Evolutionary conservation across 169 alveolate species (phyloP).

Genomic region (Plasmodium blacklocki): DNA sequence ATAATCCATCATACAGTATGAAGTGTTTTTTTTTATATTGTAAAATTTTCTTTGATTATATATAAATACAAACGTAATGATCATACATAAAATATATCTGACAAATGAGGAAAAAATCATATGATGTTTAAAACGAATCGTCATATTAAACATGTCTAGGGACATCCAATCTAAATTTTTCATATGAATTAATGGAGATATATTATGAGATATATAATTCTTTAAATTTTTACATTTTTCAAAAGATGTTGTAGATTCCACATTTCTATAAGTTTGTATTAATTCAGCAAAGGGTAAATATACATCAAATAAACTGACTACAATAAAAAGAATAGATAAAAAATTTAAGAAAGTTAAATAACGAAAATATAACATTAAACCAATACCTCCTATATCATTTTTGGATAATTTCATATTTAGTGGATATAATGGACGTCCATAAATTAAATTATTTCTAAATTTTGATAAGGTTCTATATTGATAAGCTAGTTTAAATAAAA

Average conservation of each 20-base stretch:
- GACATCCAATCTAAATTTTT: conserved; percentile 43
- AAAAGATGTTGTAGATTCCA: conserved; percentile 34
- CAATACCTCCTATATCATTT: conserved; percentile 80
- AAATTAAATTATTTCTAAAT: conserved; percentile 17
- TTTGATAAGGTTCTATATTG: conserved; percentile 69
- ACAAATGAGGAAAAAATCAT: conserved; percentile 6
- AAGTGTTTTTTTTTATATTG: background rate
- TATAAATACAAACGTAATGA: conserved; percentile 18
- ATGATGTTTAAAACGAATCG: conserved; percentile 8
- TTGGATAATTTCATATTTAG: conserved; percentile 33
- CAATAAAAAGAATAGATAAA: conserved; percentile 14
- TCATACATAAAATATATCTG: conserved; percentile 34
- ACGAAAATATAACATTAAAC: conserved; percentile 79
- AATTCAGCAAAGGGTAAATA: conserved; percentile 24
- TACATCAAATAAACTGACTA: conserved; percentile 12
- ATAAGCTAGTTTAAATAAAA: conserved; percentile 32
- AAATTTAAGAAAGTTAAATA: conserved; percentile 24
- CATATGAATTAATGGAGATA: conserved; percentile 23
- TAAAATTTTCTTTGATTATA: conserved; percentile 23
- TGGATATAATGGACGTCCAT: conserved; percentile 46
- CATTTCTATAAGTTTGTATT: conserved; percentile 35
- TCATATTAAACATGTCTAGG: conserved; percentile 30
- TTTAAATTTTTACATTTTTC: conserved; percentile 45
- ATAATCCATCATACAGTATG: conserved; percentile 1
- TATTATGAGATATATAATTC: conserved; percentile 23